These are phyloP conservation scores for Carallia brachiata DNA, from an alignment of 345 rosid genomes.

Conservation along the genomic window DNA sequence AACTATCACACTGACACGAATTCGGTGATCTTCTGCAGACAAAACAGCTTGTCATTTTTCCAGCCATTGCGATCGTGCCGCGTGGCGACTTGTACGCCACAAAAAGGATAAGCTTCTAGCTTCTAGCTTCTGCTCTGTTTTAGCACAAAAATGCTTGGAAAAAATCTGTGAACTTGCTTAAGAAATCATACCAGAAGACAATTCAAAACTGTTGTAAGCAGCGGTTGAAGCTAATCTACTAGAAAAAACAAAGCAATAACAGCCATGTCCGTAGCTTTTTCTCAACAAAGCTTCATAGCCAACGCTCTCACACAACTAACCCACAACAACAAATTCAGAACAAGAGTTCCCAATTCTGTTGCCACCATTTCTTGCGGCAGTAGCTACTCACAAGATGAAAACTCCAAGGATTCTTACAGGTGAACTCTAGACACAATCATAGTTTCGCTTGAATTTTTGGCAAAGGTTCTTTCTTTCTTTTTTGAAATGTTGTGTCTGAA, in stretches of 20 bases:
- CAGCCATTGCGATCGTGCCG: slow-evolving; percentile 32
- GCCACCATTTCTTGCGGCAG: slow-evolving; percentile 31
- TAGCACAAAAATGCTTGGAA: neutral
- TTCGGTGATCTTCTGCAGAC: neutral
- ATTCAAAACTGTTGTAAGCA: neutral
- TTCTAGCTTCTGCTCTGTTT: neutral
- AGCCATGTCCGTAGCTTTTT: slow-evolving; percentile 50
- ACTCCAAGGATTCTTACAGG: slow-evolving; percentile 38
- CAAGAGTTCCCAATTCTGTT: slow-evolving; percentile 18
- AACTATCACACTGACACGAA: too few species aligned
- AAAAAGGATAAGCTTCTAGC: slow-evolving; percentile 14
- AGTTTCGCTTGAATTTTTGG: neutral
- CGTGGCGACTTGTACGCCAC: slow-evolving; percentile 55
- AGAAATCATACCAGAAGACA: neutral
- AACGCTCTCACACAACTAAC: slow-evolving; percentile 32
- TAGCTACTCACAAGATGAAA: slow-evolving; percentile 25
- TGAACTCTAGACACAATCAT: slow-evolving; percentile 7
- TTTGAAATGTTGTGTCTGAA: neutral
- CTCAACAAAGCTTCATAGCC: slow-evolving; percentile 52
- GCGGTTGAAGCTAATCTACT: neutral
- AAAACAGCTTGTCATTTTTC: neutral
- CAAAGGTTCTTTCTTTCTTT: neutral
- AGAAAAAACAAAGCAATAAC: neutral
- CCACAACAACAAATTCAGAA: slow-evolving; percentile 30
- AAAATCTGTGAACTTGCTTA: neutral